Percentiles rank a stretch among this genome's conserved stretches.
phyloP scores from a whole-genome alignment of 805 yeast genomes.

The Wickerhamomyces kurtzmanii region DNA sequence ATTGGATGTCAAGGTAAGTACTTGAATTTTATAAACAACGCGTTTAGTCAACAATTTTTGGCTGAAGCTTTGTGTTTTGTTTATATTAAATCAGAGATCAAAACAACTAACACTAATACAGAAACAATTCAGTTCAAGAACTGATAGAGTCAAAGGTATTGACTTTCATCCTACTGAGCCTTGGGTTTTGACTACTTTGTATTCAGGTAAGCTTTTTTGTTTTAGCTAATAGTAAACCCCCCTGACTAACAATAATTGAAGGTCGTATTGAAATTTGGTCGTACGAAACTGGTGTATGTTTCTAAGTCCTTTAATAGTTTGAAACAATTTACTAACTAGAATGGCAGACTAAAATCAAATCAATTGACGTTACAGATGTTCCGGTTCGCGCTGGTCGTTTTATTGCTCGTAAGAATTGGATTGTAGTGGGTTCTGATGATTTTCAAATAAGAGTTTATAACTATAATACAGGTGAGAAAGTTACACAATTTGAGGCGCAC shows the following conservation, averaged over 20 bases:
- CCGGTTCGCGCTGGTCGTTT: slow-evolving; percentile 96
- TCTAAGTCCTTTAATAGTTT: neutral
- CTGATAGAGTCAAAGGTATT: slow-evolving; percentile 95
- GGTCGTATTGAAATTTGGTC: slow-evolving; percentile 81
- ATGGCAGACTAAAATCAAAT: slow-evolving; percentile 56
- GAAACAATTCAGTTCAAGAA: slow-evolving; percentile 81
- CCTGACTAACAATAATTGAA: slow-evolving; percentile 1
- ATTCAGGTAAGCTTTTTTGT: slow-evolving; percentile 58
- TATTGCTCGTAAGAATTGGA: slow-evolving; percentile 95
- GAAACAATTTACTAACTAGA: slow-evolving; percentile 2
- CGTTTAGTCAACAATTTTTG: slow-evolving; percentile 1
- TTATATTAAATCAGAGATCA: slow-evolving; percentile 32
- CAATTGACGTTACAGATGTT: slow-evolving; percentile 89
- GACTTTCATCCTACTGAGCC: slow-evolving; percentile 98
- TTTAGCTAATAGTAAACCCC: neutral
- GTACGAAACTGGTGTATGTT: slow-evolving; percentile 57
- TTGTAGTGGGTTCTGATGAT: slow-evolving; percentile 93
- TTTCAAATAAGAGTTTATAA: slow-evolving; percentile 90
- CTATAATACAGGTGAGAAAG: slow-evolving; percentile 90
- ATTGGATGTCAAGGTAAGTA: slow-evolving; percentile 36
- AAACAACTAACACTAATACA: too few relatives aligned
- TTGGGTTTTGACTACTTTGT: slow-evolving; percentile 87
- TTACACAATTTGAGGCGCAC: slow-evolving; percentile 94
- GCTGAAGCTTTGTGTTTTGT: slow-evolving; percentile 7
- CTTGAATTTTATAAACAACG: neutral